Conservation (phyloP, 1,284 basidiomycete genomes). For the Exobasidium cylindrosporum region DNA sequence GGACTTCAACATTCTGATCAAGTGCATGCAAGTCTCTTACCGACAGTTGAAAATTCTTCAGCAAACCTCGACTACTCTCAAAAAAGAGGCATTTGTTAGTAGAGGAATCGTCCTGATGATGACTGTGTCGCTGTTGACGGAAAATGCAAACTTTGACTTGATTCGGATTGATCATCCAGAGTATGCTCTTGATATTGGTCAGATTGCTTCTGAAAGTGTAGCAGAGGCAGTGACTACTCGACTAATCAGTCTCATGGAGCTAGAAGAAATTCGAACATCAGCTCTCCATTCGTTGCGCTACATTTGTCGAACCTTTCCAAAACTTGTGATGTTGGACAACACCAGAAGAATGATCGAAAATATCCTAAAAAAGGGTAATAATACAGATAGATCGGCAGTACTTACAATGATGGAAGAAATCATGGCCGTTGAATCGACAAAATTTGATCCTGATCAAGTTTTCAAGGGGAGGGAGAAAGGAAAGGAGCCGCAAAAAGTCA, state of each 20-base stretch:
- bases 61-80: not conserved
- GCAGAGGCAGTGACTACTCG: constrained; percentile 75
- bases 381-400: constrained; percentile 70
- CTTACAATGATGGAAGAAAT: constrained; percentile 80
- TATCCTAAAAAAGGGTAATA: constrained; percentile 71
- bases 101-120: constrained; percentile 25
- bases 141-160: constrained; percentile 81
- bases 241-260: constrained; percentile 69
- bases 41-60: not conserved
- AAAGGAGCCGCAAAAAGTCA: constrained; percentile 50
- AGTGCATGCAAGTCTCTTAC: constrained; percentile 58
- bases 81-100: not conserved
- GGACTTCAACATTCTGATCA: constrained; percentile 73
- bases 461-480: constrained; percentile 18
- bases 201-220: constrained; percentile 60
- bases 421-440: constrained; percentile 29
- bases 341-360: constrained; percentile 83
- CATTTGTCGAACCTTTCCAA: constrained; percentile 85
- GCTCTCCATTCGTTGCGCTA: constrained; percentile 77
- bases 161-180: constrained; percentile 60
- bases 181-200: constrained; percentile 24
- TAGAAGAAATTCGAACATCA: constrained; percentile 63
- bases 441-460: constrained; percentile 26
- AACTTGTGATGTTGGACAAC: constrained; percentile 73
- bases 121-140: constrained; percentile 65